A percentile compares a stretch with the other conserved stretches of the same genome.
Evolutionary conservation across 345 rosid genomes (phyloP).

Genomic region (Dipteronia sinensis): DNA sequence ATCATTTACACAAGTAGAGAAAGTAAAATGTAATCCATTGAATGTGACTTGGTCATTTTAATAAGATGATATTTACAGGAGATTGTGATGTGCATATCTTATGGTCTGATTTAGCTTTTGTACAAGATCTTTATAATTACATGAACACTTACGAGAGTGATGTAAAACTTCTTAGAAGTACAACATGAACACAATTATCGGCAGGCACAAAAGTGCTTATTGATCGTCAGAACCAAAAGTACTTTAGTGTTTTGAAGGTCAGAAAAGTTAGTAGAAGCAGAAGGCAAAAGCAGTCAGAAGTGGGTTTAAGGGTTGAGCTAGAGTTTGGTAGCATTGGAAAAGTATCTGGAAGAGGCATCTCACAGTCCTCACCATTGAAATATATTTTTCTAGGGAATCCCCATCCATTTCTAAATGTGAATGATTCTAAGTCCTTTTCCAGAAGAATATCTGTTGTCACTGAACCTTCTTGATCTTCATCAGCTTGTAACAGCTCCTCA

Average conservation of each 20-base stretch:
- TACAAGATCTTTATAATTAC: no score
- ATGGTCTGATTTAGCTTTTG: no score
- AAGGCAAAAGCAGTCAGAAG: not conserved
- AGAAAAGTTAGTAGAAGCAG: conserved; percentile 13
- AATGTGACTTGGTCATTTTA: no score
- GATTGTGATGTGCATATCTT: no score
- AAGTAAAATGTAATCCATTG: no score
- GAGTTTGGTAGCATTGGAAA: conserved; percentile 53
- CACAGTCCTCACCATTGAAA: conserved; percentile 56
- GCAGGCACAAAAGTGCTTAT: not conserved
- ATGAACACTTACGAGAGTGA: no score
- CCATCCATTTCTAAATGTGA: conserved; percentile 62
- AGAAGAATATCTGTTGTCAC: conserved; percentile 51
- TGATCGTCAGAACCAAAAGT: not conserved
- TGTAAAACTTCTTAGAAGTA: no score
- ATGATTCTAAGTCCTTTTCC: conserved; percentile 37
- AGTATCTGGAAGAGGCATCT: conserved; percentile 55
- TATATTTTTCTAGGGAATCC: conserved; percentile 57
- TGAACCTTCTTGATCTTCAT: conserved; percentile 30
- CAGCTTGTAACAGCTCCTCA: conserved; percentile 37
- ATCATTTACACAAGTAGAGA: no score
- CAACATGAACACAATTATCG: not conserved
- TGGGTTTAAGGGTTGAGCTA: conserved; percentile 23
- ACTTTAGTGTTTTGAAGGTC: conserved; percentile 6
- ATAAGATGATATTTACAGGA: no score